These are phyloP conservation scores for Serendipita vermifera DNA, from an alignment of 768 basidiomycete species.

Conservation along the genomic window DNA sequence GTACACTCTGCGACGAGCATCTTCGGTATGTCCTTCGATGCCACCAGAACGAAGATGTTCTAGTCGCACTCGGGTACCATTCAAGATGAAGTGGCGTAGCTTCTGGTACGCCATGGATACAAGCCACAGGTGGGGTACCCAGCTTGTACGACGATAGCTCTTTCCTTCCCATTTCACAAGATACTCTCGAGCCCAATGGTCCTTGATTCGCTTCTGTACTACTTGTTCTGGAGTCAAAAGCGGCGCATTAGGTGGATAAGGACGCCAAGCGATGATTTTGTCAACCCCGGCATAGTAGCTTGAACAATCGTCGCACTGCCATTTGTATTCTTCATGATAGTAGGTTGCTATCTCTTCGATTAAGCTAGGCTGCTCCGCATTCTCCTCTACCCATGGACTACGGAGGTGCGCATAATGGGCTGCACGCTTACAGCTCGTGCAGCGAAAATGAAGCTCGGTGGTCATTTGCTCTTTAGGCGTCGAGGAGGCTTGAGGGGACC, in stretches of 20 bases:
- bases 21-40: conserved; percentile 13
- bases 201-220: conserved; percentile 40
- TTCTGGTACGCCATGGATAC: conserved; percentile 49
- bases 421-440: conserved; percentile 67
- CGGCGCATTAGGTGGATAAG: conserved; percentile 51
- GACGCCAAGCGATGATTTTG: conserved; percentile 86
- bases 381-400: conserved; percentile 28
- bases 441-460: conserved; percentile 53
- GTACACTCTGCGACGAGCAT: neutral
- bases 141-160: conserved; percentile 67
- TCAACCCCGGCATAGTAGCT: conserved; percentile 60
- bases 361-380: conserved; percentile 20
- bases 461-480: neutral
- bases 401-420: conserved; percentile 71
- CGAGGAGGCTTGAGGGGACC: too few relatives aligned
- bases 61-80: conserved; percentile 58
- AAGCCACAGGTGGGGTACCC: conserved; percentile 93
- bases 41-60: conserved; percentile 15
- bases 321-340: conserved; percentile 43
- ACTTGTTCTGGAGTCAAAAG: conserved; percentile 34
- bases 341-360: conserved; percentile 39
- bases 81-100: conserved; percentile 61
- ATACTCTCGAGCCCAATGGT: conserved; percentile 71
- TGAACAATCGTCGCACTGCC: conserved; percentile 68
- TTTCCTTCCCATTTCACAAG: conserved; percentile 78